Percentiles rank a stretch among this genome's conserved stretches.
phyloP scores from a whole-genome alignment of 305 asterid genomes.

The Solanum hybrid region DNA sequence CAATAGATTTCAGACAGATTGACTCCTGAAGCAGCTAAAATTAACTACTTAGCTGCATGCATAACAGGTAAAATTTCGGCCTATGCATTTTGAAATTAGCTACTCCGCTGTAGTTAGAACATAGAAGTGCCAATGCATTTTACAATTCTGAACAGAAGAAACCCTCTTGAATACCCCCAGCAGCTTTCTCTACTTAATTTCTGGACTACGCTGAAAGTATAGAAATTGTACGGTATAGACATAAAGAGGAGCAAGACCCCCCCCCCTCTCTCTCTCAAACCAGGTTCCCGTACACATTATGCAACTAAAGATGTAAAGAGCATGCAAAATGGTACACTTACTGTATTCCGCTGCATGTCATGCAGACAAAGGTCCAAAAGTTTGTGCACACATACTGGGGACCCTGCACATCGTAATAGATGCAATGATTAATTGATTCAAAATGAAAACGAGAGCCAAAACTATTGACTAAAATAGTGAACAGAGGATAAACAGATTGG shows the following conservation, averaged over 20 bases:
- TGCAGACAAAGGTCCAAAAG: conserved; percentile 89
- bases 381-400: conserved; percentile 90
- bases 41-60: background rate
- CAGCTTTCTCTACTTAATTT: background rate
- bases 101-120: background rate
- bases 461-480: background rate
- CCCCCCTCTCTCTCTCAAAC: background rate
- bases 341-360: conserved; percentile 92
- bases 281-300: background rate
- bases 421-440: background rate
- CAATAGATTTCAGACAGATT: background rate
- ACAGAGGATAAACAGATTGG: background rate
- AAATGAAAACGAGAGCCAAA: background rate
- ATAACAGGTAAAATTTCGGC: background rate
- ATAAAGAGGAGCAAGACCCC: background rate
- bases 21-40: background rate
- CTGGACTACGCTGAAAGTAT: background rate
- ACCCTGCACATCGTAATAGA: conserved; percentile 42
- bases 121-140: background rate
- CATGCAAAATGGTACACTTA: conserved; percentile 23
- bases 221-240: background rate
- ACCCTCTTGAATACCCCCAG: background rate
- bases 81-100: background rate
- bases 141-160: background rate
- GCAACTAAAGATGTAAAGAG: background rate